Percentiles rank a stretch among this genome's conserved stretches.
Evolutionary conservation across 2,329 filamentous ascomycete species (phyloP).

Genomic region (Emergomyces africanus): DNA sequence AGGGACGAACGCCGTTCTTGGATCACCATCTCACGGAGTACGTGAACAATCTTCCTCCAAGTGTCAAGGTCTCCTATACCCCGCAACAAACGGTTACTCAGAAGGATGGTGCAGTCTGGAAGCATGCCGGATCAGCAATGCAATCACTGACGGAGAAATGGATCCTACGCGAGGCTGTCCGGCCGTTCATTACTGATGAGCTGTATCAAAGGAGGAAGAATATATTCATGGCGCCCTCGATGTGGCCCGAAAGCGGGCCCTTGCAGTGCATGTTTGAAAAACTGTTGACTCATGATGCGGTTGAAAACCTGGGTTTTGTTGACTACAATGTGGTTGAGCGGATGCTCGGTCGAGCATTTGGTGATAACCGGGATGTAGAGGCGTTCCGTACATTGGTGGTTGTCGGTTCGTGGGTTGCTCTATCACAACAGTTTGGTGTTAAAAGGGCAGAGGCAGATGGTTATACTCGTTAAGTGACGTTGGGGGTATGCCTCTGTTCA

Average conservation of each 20-base stretch:
- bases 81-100: conserved; percentile 2
- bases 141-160: conserved; percentile 35
- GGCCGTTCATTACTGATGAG: conserved; percentile 40
- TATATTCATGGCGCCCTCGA: conserved; percentile 36
- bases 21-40: conserved; percentile 20
- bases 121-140: conserved; percentile 3
- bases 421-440: conserved; percentile 34
- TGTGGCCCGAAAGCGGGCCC: conserved; percentile 31
- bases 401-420: conserved; percentile 33
- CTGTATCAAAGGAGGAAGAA: conserved; percentile 39
- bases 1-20: conserved; percentile 19
- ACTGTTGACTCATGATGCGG: conserved; percentile 25
- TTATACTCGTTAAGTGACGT: not conserved
- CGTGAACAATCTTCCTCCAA: conserved; percentile 18
- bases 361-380: conserved; percentile 19
- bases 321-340: conserved; percentile 25
- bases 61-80: conserved; percentile 23
- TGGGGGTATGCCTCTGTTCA: not conserved
- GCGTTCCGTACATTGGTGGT: conserved; percentile 28
- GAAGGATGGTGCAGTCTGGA: not conserved
- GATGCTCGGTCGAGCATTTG: conserved; percentile 29
- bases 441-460: not conserved
- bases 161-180: conserved; percentile 39
- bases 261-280: conserved; percentile 22
- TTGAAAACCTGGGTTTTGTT: conserved; percentile 31